Conservation (phyloP, 441 rosid genomes). For the Biscutella auriculata region DNA sequence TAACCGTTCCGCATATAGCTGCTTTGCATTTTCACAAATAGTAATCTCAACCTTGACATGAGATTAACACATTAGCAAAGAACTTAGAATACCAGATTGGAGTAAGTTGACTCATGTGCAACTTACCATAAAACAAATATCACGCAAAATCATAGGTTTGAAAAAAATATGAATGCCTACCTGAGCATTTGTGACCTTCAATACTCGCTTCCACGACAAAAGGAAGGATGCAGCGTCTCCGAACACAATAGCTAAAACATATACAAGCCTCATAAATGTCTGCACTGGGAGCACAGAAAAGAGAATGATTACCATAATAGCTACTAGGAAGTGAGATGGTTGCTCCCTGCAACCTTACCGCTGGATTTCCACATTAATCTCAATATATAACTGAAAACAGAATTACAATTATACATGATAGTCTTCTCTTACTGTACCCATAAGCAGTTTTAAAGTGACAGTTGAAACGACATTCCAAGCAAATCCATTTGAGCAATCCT, state of each 20-base stretch:
- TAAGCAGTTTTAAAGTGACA: too few species aligned
- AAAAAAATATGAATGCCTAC: constrained; percentile 18
- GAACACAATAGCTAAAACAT: constrained; percentile 87
- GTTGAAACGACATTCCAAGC: too few species aligned
- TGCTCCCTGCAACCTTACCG: too few species aligned
- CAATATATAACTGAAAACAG: too few species aligned
- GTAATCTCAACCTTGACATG: constrained; percentile 71
- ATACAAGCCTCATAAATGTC: constrained; percentile 98
- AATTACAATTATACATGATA: too few species aligned
- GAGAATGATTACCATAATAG: too few species aligned
- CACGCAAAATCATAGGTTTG: too few species aligned
- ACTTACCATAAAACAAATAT: too few species aligned
- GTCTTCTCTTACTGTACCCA: too few species aligned
- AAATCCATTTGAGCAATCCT: too few species aligned
- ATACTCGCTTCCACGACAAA: constrained; percentile 96
- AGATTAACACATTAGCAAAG: neutral
- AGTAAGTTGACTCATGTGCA: neutral
- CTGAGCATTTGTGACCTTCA: constrained; percentile 92
- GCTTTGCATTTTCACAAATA: constrained; percentile 90
- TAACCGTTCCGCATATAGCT: constrained; percentile 61
- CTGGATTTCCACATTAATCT: too few species aligned
- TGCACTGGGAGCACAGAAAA: constrained; percentile 59
- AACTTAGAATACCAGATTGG: neutral
- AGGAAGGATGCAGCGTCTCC: constrained; percentile 96
- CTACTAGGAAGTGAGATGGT: too few species aligned